These are phyloP conservation scores for Royoungia palumana DNA, from an alignment of 768 basidiomycete genomes.

Conservation along the genomic window DNA sequence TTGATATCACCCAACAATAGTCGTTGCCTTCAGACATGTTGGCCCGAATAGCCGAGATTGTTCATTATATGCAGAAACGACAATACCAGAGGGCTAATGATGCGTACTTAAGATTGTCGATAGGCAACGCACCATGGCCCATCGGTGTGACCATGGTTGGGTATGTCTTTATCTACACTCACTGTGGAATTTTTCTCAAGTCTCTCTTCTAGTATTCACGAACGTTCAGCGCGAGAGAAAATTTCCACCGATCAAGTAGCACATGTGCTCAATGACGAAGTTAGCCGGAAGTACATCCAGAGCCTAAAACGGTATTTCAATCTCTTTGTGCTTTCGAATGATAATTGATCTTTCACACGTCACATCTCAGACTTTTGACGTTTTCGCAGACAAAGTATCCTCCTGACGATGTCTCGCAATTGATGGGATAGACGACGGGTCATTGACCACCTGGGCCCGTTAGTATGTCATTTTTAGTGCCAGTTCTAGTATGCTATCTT, in stretches of 20 bases:
- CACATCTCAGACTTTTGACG: constrained; percentile 81
- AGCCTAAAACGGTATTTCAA: constrained; percentile 83
- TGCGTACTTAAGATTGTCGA: constrained; percentile 92
- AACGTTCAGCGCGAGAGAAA: constrained; percentile 96
- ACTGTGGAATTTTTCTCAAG: not conserved
- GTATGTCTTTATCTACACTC: constrained; percentile 41
- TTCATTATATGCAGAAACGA: constrained; percentile 93
- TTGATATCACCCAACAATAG: constrained; percentile 36
- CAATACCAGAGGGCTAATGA: constrained; percentile 97
- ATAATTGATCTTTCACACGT: constrained; percentile 31
- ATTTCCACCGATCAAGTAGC: constrained; percentile 97
- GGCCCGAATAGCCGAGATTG: constrained; percentile 84
- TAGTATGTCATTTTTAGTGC: constrained; percentile 9
- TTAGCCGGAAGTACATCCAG: constrained; percentile 98
- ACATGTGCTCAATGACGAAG: constrained; percentile 98
- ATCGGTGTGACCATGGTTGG: constrained; percentile 99
- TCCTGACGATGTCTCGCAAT: constrained; percentile 84
- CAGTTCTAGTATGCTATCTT: constrained; percentile 12
- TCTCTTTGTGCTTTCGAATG: not conserved
- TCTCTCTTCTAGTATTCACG: constrained; percentile 71
- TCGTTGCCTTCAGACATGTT: constrained; percentile 83
- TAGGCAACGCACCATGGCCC: constrained; percentile 99
- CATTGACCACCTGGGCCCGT: not conserved
- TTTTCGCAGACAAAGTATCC: constrained; percentile 97
- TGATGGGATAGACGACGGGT: constrained; percentile 67